phyloP scores from a whole-genome alignment of 805 yeast genomes.

The Yamadazyma endophytica region DNA sequence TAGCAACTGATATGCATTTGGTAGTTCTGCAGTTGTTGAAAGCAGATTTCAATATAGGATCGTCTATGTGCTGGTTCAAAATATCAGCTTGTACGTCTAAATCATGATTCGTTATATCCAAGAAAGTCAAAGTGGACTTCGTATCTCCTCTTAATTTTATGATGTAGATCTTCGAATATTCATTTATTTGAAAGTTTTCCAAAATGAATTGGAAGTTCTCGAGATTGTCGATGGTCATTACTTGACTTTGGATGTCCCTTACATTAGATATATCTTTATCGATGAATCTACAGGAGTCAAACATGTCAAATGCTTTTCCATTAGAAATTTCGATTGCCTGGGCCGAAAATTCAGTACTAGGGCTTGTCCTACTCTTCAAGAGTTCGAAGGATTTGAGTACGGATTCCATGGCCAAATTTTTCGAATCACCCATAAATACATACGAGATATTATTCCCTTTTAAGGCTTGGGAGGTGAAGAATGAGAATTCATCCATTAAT shows the following conservation, averaged over 20 bases:
- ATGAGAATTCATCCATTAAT: slow-evolving; percentile 18
- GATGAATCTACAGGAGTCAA: slow-evolving; percentile 7
- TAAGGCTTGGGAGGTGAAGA: slow-evolving; percentile 9
- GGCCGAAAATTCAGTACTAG: slow-evolving; percentile 1
- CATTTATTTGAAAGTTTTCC: slow-evolving; percentile 1
- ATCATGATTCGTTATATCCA: slow-evolving; percentile 1
- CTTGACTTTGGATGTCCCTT: slow-evolving; percentile 5
- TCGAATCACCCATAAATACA: slow-evolving; percentile 3
- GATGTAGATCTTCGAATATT: slow-evolving; percentile 1
- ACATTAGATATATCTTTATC: background rate
- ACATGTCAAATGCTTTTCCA: slow-evolving; percentile 5
- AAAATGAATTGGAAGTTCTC: slow-evolving; percentile 7
- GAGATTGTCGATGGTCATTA: slow-evolving; percentile 11
- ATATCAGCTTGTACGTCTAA: background rate
- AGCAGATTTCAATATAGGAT: background rate
- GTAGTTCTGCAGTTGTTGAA: background rate
- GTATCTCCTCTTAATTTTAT: background rate
- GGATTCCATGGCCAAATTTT: background rate
- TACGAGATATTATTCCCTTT: background rate
- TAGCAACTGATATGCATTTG: background rate
- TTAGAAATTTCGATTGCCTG: slow-evolving; percentile 8
- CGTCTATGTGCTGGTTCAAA: background rate
- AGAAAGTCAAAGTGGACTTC: slow-evolving; percentile 2
- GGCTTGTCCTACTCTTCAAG: background rate
- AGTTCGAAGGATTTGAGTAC: too few species aligned